These are phyloP conservation scores for Ustanciosporium gigantosporum DNA, from an alignment of 1,284 basidiomycete species.

Conservation along the genomic window DNA sequence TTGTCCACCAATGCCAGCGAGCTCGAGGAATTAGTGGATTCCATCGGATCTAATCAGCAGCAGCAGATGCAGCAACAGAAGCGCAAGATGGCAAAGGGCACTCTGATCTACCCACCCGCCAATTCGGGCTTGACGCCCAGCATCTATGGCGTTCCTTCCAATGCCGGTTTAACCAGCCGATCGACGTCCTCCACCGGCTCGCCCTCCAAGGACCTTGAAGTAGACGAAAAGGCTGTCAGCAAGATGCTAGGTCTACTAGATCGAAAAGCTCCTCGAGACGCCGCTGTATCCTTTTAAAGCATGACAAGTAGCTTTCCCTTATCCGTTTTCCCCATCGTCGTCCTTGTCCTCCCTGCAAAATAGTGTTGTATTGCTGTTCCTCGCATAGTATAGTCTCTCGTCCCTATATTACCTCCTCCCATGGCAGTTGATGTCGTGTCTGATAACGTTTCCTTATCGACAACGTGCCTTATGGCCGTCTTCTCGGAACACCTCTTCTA, in stretches of 20 bases:
- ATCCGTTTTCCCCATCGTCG: too few relatives aligned
- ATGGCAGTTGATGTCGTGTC: too few relatives aligned
- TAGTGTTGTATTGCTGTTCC: too few relatives aligned
- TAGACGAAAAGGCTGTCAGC: conserved; percentile 42
- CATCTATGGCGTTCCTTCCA: conserved; percentile 34
- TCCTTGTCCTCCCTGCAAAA: too few relatives aligned
- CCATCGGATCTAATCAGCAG: conserved; percentile 25
- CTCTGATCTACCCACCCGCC: too few relatives aligned
- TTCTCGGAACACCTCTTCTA: too few relatives aligned
- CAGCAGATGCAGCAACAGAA: conserved; percentile 14
- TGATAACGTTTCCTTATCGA: too few relatives aligned
- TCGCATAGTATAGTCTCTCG: too few relatives aligned
- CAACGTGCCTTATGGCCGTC: too few relatives aligned
- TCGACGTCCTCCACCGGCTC: conserved; percentile 7
- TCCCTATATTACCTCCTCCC: too few relatives aligned
- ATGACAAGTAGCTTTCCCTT: too few relatives aligned
- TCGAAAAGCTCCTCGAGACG: conserved; percentile 23
- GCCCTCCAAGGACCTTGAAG: conserved; percentile 24
- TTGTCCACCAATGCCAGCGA: conserved; percentile 44
- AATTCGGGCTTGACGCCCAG: conserved; percentile 19
- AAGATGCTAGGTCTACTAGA: conserved; percentile 45
- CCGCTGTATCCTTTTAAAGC: conserved; percentile 5
- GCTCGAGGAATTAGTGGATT: conserved; percentile 51
- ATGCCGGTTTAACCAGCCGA: background rate
- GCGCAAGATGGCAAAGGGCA: too few relatives aligned